A percentile compares a stretch with the other conserved stretches of the same genome.
Evolutionary conservation across 192 early-diverging fungal species (phyloP).

Genomic region (Chytriomyces hyalinus): DNA sequence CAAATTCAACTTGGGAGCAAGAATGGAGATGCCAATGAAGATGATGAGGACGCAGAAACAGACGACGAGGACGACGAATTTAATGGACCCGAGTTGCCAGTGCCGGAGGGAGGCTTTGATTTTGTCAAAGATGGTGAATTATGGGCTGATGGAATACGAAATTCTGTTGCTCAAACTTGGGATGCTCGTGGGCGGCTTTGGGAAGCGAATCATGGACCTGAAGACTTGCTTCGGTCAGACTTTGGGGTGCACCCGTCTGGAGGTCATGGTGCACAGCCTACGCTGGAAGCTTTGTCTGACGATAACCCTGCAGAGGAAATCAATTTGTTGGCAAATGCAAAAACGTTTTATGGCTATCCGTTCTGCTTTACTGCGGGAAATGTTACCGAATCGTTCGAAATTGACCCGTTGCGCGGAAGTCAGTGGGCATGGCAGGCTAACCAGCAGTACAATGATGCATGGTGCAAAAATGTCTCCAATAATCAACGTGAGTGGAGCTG

Average conservation of each 20-base stretch:
- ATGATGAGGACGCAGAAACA: background rate
- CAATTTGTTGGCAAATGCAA: slow-evolving; percentile 37
- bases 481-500: slow-evolving; percentile 12
- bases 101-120: slow-evolving; percentile 20
- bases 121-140: slow-evolving; percentile 27
- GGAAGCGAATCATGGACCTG: slow-evolving; percentile 50
- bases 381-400: slow-evolving; percentile 30
- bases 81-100: background rate
- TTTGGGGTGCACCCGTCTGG: background rate
- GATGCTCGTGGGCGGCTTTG: slow-evolving; percentile 36
- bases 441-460: slow-evolving; percentile 41
- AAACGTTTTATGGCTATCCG: slow-evolving; percentile 50
- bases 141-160: slow-evolving; percentile 52
- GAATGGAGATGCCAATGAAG: background rate
- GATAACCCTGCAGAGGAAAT: slow-evolving; percentile 46
- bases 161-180: slow-evolving; percentile 42
- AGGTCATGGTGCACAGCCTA: background rate
- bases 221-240: slow-evolving; percentile 39
- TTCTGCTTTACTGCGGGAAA: slow-evolving; percentile 50
- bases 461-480: slow-evolving; percentile 48
- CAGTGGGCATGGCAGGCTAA: slow-evolving; percentile 44
- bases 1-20: background rate
- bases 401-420: slow-evolving; percentile 21
- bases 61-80: background rate
- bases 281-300: slow-evolving; percentile 26